Evolutionary conservation across 345 rosid genomes (phyloP), one percentile per base, ranked within the genome.

Genomic region (Aurinia saxatilis): DNA sequence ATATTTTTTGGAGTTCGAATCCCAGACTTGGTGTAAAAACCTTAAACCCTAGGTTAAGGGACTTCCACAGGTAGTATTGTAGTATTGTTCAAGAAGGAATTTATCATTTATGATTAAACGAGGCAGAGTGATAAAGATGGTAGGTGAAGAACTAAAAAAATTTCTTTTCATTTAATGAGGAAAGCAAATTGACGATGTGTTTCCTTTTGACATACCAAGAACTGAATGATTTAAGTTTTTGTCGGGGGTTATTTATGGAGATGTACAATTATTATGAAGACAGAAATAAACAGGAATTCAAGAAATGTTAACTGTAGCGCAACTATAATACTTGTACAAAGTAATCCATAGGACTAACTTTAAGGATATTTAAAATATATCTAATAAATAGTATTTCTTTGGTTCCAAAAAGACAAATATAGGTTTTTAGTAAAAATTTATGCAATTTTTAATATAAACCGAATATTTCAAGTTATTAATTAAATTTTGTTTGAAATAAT

Each of bases 211-310:
- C 60, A 15, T 51, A 23, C 53, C 61, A 52, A 59, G 51, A 40
- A 59, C 8, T 67, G 11, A 59, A 50, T 21, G 50, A 34, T 14
- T 58, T 50, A 50, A 50, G 50, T 67, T 42, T 41, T 18, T 67
- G 66, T 68, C 72, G 72, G 72, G 31, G 40, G 33, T 40, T 58
- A 67, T 41, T 67, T 67, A 67, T 59, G 50, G 65, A 58, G 66
- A 15, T 49, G 50, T 67, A 18, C 52, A 39, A 39, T 39, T n/a
- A 39, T 14, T 39, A 39, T 39, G 7, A 13, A 39, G 44, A 39
- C 44, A 39, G 13, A 0, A 39, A n/a, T 6, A 12, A 39, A 39
- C 13, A 39, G 44, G 17, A 39, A 12, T 12, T 39, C 4, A 13
- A 39, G 44, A 2, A 2, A n/a, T 27, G 13, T 39, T n/a, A 4